Evolutionary conservation across 2,329 filamentous ascomycete genomes (phyloP).

Genomic region (Aspergillus fijiensis): DNA sequence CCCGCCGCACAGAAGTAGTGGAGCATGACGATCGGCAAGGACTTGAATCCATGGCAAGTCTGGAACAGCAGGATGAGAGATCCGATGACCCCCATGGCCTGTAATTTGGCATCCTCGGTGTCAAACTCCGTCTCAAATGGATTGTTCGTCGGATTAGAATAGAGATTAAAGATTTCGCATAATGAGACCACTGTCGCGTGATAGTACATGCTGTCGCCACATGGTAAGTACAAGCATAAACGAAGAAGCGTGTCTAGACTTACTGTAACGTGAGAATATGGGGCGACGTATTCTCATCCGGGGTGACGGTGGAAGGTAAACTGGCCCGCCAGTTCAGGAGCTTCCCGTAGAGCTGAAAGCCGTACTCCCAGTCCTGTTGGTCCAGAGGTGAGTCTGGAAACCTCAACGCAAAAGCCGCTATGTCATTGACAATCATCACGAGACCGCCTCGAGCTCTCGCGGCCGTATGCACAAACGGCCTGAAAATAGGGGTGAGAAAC

Average conservation of each 20-base stretch:
- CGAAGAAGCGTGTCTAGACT: neutral
- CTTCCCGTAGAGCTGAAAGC: slow-evolving; percentile 9
- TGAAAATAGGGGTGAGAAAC: slow-evolving; percentile 10
- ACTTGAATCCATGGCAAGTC: slow-evolving; percentile 24
- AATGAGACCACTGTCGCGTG: slow-evolving; percentile 21
- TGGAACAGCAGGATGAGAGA: slow-evolving; percentile 23
- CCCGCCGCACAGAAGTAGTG: slow-evolving; percentile 26
- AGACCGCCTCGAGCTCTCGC: slow-evolving; percentile 13
- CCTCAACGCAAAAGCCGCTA: slow-evolving; percentile 12
- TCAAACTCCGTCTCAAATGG: slow-evolving; percentile 5
- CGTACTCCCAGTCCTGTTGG: slow-evolving; percentile 16
- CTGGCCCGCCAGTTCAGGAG: slow-evolving; percentile 15
- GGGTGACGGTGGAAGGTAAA: slow-evolving; percentile 14
- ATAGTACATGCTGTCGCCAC: slow-evolving; percentile 18
- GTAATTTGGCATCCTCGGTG: slow-evolving; percentile 10
- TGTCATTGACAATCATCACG: slow-evolving; percentile 18
- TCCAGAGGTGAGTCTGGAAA: slow-evolving; percentile 10
- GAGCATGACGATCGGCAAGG: slow-evolving; percentile 26
- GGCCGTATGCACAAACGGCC: slow-evolving; percentile 16
- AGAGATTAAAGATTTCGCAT: slow-evolving; percentile 14
- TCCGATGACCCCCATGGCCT: slow-evolving; percentile 19
- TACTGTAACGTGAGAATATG: slow-evolving; percentile 23
- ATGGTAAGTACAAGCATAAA: neutral
- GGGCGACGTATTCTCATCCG: slow-evolving; percentile 18
- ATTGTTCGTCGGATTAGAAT: neutral